Evolutionary conservation across 345 rosid genomes (phyloP), one percentile per base, ranked within the genome.

Genomic region (Syzygium oleosum): DNA sequence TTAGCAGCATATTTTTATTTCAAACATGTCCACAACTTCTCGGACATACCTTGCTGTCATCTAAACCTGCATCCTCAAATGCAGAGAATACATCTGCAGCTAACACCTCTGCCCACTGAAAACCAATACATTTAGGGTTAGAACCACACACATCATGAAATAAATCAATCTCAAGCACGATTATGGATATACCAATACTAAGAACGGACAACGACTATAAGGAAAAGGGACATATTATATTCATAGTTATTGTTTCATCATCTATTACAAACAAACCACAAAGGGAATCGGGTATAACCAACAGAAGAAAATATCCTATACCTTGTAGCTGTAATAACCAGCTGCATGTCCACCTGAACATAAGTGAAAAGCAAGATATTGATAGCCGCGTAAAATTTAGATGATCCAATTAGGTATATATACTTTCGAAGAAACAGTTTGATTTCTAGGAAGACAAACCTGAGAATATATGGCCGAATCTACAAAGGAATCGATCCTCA

Each of bases 31-130:
- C 25, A 54, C 59, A n/a, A 61, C 68, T 61, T n/a, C 31, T 61
- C 12, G 9, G 34, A 61, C 88, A 59, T 94, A 97, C 99, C 99
- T 95, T 91, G 63, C 84, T 89, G 92, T 96, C 91, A 77, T 95
- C 93, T 86, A 96, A 90, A 87, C 99, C 99, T 90, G 95, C 96
- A 91, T 96, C 99, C 94, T 97, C 98, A 89, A 96, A 96, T 68
- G 99, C 98, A 43, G 99, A 97, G 93, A 97, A 94, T 85, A 98
- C 99, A 94, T 97, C 98, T n/a, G 98, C 99, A 83, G 98, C 96
- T 87, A 96, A 88, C 79, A 97, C 98, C 90, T 96, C 95, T 21
- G 99, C 97, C 99, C 99, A 96, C 98, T 97, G 95, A 61, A 94
- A 87, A 86, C 87, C 85, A 51, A 85, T 54, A 86, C 41, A 43